Conservation (phyloP, 2,329 filamentous ascomycete species). For the Arachnomyces sp. region DNA sequence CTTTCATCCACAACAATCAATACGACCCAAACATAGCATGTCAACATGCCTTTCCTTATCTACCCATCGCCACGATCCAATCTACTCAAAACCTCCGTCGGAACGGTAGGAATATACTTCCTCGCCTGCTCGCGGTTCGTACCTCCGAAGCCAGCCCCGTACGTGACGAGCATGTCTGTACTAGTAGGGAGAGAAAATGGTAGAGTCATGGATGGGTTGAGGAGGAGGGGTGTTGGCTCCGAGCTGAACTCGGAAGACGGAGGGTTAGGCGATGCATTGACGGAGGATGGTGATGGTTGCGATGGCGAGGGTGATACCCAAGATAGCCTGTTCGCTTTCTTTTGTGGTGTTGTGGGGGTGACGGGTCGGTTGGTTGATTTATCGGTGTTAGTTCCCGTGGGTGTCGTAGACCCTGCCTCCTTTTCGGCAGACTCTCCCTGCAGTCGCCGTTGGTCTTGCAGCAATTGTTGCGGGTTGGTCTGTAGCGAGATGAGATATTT, state of each 20-base stretch:
- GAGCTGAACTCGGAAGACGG: not conserved
- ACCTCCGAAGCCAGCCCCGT: constrained; percentile 88
- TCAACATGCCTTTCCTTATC: constrained; percentile 12
- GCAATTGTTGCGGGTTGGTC: constrained; percentile 58
- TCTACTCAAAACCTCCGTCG: constrained; percentile 84
- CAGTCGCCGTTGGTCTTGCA: constrained; percentile 21
- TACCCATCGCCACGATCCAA: constrained; percentile 50
- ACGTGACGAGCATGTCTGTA: constrained; percentile 94
- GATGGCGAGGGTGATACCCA: constrained; percentile 14
- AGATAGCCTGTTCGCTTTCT: constrained; percentile 1
- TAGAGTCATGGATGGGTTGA: constrained; percentile 85
- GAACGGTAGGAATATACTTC: constrained; percentile 93
- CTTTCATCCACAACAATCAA: no score
- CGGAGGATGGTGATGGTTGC: constrained; percentile 18
- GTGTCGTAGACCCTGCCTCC: constrained; percentile 12
- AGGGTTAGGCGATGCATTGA: constrained; percentile 9
- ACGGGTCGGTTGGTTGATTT: no score
- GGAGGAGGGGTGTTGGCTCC: constrained; percentile 45
- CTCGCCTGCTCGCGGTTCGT: constrained; percentile 82
- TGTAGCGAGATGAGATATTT: constrained; percentile 78
- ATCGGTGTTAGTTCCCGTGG: constrained; percentile 1
- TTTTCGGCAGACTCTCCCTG: constrained; percentile 18
- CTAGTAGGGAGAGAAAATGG: constrained; percentile 93
- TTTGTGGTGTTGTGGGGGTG: constrained; percentile 8
- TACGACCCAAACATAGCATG: constrained; percentile 5